Percentiles rank a stretch among this genome's conserved stretches.
phyloP scores from a whole-genome alignment of 2,329 filamentous ascomycete species.

The Aspergillus clavatus region DNA sequence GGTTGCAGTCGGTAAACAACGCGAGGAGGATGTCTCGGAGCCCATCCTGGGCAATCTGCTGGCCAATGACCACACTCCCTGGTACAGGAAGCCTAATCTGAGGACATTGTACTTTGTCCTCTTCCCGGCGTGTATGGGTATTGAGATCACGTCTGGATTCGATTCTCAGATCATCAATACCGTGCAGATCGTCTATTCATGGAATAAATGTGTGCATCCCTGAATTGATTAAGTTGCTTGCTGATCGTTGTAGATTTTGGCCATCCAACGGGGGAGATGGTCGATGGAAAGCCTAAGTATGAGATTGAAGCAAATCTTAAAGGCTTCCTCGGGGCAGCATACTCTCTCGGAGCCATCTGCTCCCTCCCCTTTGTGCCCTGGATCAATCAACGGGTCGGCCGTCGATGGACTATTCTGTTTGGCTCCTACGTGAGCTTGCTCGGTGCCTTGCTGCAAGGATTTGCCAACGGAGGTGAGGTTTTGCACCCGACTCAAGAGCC shows the following conservation, averaged over 20 bases:
- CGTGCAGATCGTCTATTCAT: slow-evolving; percentile 37
- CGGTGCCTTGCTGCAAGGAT: slow-evolving; percentile 54
- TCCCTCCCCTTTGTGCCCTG: slow-evolving; percentile 55
- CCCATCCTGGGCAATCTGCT: slow-evolving; percentile 19
- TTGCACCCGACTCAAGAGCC: neutral
- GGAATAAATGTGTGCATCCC: slow-evolving; percentile 33
- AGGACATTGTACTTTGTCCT: slow-evolving; percentile 54
- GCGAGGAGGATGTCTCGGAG: slow-evolving; percentile 22
- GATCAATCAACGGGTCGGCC: slow-evolving; percentile 52
- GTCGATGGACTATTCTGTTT: slow-evolving; percentile 54
- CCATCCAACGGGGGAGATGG: slow-evolving; percentile 15
- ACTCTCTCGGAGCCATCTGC: slow-evolving; percentile 56
- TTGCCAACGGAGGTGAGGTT: slow-evolving; percentile 43
- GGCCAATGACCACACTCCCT: slow-evolving; percentile 40
- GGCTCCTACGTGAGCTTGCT: slow-evolving; percentile 52
- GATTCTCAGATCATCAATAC: slow-evolving; percentile 50
- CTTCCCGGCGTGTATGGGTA: slow-evolving; percentile 58
- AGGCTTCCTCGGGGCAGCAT: slow-evolving; percentile 56
- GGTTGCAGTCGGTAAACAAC: slow-evolving; percentile 19
- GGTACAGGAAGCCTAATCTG: slow-evolving; percentile 58
- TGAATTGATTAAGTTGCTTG: too few relatives aligned
- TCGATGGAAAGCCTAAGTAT: slow-evolving; percentile 16
- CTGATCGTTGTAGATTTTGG: slow-evolving; percentile 16
- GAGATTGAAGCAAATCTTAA: slow-evolving; percentile 19
- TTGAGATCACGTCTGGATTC: slow-evolving; percentile 59